These are phyloP conservation scores for Fusarium nelsonii DNA, from an alignment of 2,329 filamentous ascomycete species.

Conservation along the genomic window DNA sequence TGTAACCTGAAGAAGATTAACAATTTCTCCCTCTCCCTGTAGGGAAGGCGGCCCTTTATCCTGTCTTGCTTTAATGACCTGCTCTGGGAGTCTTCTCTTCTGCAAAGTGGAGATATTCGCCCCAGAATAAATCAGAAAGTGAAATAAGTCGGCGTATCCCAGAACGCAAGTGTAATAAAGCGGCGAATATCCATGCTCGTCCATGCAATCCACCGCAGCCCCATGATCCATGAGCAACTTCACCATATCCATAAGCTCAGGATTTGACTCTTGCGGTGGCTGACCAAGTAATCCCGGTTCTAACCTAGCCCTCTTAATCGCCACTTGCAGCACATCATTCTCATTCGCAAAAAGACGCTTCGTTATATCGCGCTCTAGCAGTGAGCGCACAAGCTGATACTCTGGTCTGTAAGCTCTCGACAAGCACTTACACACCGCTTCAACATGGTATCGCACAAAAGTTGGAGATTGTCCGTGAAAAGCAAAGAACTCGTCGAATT, in stretches of 20 bases:
- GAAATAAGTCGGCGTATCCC: slow-evolving; percentile 15
- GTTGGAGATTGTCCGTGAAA: neutral
- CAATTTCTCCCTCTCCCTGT: neutral
- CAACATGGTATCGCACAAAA: slow-evolving; percentile 3
- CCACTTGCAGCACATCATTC: slow-evolving; percentile 17
- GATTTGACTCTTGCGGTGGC: neutral
- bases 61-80: neutral
- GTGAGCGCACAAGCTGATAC: slow-evolving; percentile 6
- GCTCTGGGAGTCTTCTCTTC: neutral
- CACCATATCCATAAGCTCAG: slow-evolving; percentile 12
- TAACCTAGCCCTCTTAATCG: neutral
- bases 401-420: neutral
- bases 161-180: slow-evolving; percentile 16
- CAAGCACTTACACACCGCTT: slow-evolving; percentile 9
- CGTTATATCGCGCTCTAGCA: neutral
- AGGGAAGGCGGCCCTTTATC: rapidly evolving
- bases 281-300: neutral
- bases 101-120: neutral
- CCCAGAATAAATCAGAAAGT: neutral
- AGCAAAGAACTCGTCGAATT: slow-evolving; percentile 25
- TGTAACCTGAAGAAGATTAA: slow-evolving; percentile 12
- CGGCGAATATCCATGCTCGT: slow-evolving; percentile 13
- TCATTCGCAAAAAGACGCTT: neutral
- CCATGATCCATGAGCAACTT: slow-evolving; percentile 20
- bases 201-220: neutral